These are phyloP conservation scores for Phytophthora citricola DNA, from an alignment of 352 stramenopile genomes.

Conservation along the genomic window DNA sequence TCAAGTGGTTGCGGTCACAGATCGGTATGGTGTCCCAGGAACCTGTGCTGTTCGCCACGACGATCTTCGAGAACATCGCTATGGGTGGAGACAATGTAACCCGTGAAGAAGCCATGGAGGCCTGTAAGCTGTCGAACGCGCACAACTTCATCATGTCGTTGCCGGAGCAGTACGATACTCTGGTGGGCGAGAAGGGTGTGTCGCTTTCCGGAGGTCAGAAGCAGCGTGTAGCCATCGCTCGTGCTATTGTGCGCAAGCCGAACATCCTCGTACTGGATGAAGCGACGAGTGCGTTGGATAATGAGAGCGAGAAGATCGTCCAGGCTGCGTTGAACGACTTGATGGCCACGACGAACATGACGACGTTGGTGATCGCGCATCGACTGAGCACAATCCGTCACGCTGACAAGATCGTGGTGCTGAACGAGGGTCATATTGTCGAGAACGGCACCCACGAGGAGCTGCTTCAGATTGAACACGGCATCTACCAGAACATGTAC, in stretches of 20 bases:
- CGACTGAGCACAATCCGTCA: slow-evolving; percentile 55
- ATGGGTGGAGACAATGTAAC: slow-evolving; percentile 69
- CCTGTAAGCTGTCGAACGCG: slow-evolving; percentile 47
- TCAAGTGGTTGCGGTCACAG: slow-evolving; percentile 72
- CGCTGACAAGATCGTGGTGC: slow-evolving; percentile 57
- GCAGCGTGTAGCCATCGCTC: slow-evolving; percentile 62
- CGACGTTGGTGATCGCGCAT: slow-evolving; percentile 53
- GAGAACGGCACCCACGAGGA: slow-evolving; percentile 51
- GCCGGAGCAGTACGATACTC: slow-evolving; percentile 86
- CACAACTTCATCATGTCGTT: slow-evolving; percentile 81
- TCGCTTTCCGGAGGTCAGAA: slow-evolving; percentile 79
- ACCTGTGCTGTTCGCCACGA: slow-evolving; percentile 88
- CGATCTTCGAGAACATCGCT: slow-evolving; percentile 91
- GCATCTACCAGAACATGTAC: slow-evolving; percentile 32
- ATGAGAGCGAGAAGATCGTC: slow-evolving; percentile 43
- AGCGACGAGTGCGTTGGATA: slow-evolving; percentile 60
- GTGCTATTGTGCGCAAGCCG: slow-evolving; percentile 52
- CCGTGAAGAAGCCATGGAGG: slow-evolving; percentile 76
- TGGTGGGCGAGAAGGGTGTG: slow-evolving; percentile 61
- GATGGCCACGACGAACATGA: slow-evolving; percentile 32
- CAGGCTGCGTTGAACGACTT: slow-evolving; percentile 32
- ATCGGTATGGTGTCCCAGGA: slow-evolving; percentile 86
- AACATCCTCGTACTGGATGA: slow-evolving; percentile 69
- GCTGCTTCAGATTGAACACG: slow-evolving; percentile 34
- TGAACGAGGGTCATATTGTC: slow-evolving; percentile 48